Conservation (phyloP, 768 basidiomycete species). For the Hericium erinaceus region DNA sequence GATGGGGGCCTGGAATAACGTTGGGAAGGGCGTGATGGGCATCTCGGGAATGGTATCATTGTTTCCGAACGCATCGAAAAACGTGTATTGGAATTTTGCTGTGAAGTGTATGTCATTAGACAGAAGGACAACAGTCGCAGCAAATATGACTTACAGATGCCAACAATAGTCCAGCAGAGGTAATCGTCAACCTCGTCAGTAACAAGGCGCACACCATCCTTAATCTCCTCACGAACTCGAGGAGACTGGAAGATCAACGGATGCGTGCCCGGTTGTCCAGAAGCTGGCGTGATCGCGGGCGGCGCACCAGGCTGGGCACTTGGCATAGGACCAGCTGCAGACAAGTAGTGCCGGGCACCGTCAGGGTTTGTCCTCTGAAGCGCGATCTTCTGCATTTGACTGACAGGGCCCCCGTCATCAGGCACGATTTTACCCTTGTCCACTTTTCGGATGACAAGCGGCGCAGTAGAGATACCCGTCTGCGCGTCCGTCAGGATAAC, state of each 20-base stretch:
- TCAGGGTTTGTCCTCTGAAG: conserved; percentile 75
- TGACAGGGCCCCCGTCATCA: conserved; percentile 89
- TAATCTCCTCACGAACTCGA: conserved; percentile 72
- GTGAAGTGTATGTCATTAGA: conserved; percentile 13
- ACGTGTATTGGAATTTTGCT: conserved; percentile 94
- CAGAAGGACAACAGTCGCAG: neutral
- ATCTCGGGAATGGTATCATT: conserved; percentile 67
- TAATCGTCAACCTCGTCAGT: conserved; percentile 93
- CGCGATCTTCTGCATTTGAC: conserved; percentile 95
- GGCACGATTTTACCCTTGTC: conserved; percentile 81
- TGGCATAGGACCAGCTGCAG: conserved; percentile 78
- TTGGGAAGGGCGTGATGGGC: conserved; percentile 87
- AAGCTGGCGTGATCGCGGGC: conserved; percentile 46
- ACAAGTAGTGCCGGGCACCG: conserved; percentile 80
- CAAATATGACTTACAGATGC: conserved; percentile 62
- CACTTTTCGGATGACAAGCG: conserved; percentile 84
- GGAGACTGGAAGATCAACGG: conserved; percentile 73
- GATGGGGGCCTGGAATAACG: conserved; percentile 68
- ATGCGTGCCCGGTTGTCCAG: conserved; percentile 77
- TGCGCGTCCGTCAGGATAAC: conserved; percentile 78
- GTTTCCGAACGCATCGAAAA: conserved; percentile 83
- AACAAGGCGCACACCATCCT: conserved; percentile 64
- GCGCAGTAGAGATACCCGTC: conserved; percentile 79
- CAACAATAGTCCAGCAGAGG: conserved; percentile 92
- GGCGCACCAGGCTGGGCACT: conserved; percentile 57